Evolutionary conservation across 2,329 filamentous ascomycete genomes (phyloP), one percentile per base, ranked within the genome.

Genomic region (Leptoxyphium fumago): DNA sequence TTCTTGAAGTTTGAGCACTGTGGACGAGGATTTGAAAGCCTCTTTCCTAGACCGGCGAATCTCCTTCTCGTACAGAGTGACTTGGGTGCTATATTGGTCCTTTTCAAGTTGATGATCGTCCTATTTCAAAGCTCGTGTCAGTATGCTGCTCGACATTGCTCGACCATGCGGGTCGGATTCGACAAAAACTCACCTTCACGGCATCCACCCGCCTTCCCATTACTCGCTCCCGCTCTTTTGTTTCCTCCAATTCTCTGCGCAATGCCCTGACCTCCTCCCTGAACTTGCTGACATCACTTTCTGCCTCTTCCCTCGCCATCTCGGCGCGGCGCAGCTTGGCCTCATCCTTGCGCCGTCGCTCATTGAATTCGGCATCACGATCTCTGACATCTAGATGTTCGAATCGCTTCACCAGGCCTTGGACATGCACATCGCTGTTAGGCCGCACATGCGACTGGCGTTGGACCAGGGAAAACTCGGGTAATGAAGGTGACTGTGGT

Each of bases 21-120:
- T 63, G 2, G 80, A 83, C 52, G 83, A 79, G n/a, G 75, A 73
- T 57, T 84, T 84, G 70, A 84, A 84, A 2, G 77, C 78, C 53
- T 85, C 82, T 53, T 85, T 85, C 41, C 79, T 70, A 9, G 75
- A 72, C 45, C 77, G 71, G 44, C 80, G 73, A 38, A 84, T 78
- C 59, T 85, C 81, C 58, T 84, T 84, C 54, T 85, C 81, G 74
- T 80, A 84, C 9, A 82, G 47, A 1, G 50, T 49, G 14, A 51
- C 43, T 39, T 62, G 59, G 10, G 59, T 56, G 13, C 57, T 53
- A 44, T 56, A 53, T 17, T 81, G 73, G 32, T 77, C 80, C 60
- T 84, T 84, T 42, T 76, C 73, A 48, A 77, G 77, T 28, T 76
- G 73, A 54, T 80, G 80, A 57, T 80, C 80, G 54, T 83, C 80